Evolutionary conservation across 2,329 filamentous ascomycete species (phyloP).

Genomic region (Ophiostoma novo-ulmi): DNA sequence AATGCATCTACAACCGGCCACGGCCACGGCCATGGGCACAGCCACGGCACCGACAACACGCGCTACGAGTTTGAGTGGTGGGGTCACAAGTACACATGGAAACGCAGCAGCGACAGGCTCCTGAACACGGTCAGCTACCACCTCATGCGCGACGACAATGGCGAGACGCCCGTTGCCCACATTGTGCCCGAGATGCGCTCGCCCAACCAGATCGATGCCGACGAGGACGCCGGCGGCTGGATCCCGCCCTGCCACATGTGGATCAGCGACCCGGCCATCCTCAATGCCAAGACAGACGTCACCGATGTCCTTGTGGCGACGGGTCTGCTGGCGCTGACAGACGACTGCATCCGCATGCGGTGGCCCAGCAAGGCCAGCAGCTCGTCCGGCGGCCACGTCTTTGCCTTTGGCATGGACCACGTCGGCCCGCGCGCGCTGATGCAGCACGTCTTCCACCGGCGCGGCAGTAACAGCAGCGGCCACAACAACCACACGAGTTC

Average conservation of each 20-base stretch:
- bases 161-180: conserved; percentile 64
- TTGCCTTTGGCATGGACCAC: conserved; percentile 35
- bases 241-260: conserved; percentile 85
- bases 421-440: conserved; percentile 36
- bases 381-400: conserved; percentile 37
- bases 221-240: conserved; percentile 78
- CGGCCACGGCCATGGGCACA: neutral
- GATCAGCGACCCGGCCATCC: conserved; percentile 69
- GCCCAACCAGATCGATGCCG: conserved; percentile 62
- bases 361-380: conserved; percentile 53
- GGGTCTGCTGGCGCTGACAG: conserved; percentile 81
- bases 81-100: conserved; percentile 32
- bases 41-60: conserved; percentile 41
- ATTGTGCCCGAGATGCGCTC: conserved; percentile 77
- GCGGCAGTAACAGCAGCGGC: conserved; percentile 31
- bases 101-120: conserved; percentile 64
- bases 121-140: conserved; percentile 70
- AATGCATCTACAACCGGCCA: conserved; percentile 44
- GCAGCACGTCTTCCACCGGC: conserved; percentile 35
- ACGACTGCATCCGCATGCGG: conserved; percentile 80
- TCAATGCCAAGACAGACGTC: conserved; percentile 68
- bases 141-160: conserved; percentile 60
- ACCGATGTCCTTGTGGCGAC: conserved; percentile 86
- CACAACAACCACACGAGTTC: conserved; percentile 13
- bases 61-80: conserved; percentile 88